phyloP scores from a whole-genome alignment of 345 rosid species.

The Dimocarpus longan region DNA sequence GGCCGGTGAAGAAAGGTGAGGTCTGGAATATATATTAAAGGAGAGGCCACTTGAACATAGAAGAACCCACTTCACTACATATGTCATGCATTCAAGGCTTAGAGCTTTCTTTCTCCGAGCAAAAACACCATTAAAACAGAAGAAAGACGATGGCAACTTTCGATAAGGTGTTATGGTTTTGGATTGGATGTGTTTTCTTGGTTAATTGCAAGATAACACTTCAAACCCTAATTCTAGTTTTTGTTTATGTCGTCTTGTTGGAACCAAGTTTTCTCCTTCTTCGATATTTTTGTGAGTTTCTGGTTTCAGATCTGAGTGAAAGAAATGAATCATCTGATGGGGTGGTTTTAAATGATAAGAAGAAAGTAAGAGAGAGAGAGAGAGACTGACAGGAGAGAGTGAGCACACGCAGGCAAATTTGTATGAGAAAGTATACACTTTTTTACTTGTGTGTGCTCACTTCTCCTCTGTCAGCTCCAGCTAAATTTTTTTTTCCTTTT shows the following conservation, averaged over 20 bases:
- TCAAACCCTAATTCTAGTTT: constrained; percentile 18
- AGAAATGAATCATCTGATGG: neutral
- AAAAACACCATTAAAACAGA: neutral
- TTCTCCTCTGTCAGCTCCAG: constrained; percentile 51
- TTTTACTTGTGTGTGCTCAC: constrained; percentile 65
- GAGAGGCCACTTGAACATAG: no score
- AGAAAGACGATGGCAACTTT: neutral
- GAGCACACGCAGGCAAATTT: constrained; percentile 68
- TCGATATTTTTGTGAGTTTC: neutral
- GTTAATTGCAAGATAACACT: neutral
- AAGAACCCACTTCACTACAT: neutral
- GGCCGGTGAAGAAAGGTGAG: neutral
- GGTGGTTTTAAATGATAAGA: no score
- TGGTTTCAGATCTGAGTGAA: constrained; percentile 14
- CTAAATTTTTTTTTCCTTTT: no score
- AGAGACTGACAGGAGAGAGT: constrained; percentile 76
- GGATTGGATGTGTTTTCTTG: no score
- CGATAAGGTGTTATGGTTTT: neutral
- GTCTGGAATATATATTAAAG: neutral
- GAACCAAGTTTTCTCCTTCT: no score
- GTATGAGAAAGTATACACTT: constrained; percentile 40
- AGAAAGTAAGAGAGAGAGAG: constrained; percentile 9
- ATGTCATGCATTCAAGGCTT: neutral
- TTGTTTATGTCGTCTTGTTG: neutral
- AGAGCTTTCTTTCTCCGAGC: neutral